Base-by-base conservation (phyloP, 2,329 filamentous ascomycete species). In the Claviceps sorghi region DNA sequence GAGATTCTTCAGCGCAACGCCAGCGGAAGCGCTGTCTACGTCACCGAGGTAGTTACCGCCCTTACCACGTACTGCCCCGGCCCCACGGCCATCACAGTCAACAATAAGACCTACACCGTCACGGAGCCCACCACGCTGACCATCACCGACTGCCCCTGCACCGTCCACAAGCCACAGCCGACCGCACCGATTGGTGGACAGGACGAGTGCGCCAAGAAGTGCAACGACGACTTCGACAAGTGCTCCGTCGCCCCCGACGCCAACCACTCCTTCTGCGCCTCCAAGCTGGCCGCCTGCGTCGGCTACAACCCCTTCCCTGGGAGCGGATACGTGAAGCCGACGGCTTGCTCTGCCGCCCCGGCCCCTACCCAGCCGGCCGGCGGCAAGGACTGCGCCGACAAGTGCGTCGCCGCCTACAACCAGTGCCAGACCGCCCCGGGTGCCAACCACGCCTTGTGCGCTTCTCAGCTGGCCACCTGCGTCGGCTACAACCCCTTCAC, bases 61-160 rank as follows among this genome's bases (percentile, higher is more conserved):
- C 75, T 77, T 69, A 82, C 77, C 67, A 86, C 82, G 62, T 84
- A 73, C 76, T 86, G 83, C 78, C 80, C 82, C 79, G 84, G 76
- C 60, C 60, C 78, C 65, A 32, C 22, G 10, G 21, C 8, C 1
- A 1, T 30, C 36, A 15, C n/a, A 17, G 0, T 19, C n/a, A n/a
- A n/a, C 45, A 47, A 47, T 29, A 47, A 34, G 45, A 47, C 45
- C 2, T 34, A 34, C 45, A 21, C 30, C 29, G 17, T 47, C 45
- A 47, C 29, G 22, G 3, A n/a, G n/a, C 2, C 45, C 45, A 34
- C 10, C 2, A 47, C 2, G n/a, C 45, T 47, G 2, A 47, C 45
- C 45, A 47, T 47, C 45, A 47, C 45, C 17, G 30, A 47, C 45
- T 47, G 45, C 29, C 45, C 45, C n/a, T 47, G 45, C 30, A 47